Conservation (phyloP, 441 rosid species). For the Dalechampia spathulata region DNA sequence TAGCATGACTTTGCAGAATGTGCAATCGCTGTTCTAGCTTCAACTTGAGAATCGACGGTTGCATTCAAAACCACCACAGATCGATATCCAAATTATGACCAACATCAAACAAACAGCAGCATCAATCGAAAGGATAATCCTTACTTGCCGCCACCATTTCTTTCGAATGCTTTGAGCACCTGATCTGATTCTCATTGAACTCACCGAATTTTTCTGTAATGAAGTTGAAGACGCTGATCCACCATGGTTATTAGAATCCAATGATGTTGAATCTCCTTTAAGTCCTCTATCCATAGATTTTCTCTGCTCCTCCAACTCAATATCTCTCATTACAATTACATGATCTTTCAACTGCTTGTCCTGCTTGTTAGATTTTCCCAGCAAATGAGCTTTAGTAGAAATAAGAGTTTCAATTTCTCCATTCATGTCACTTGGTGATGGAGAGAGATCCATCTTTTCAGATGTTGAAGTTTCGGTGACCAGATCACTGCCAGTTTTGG, state of each 20-base stretch:
- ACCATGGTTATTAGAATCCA: slow-evolving; percentile 33
- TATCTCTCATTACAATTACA: slow-evolving; percentile 40
- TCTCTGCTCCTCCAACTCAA: slow-evolving; percentile 55
- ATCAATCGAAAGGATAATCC: slow-evolving; percentile 66
- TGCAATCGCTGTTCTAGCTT: too few relatives aligned
- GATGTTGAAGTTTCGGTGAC: slow-evolving; percentile 25
- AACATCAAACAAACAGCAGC: slow-evolving; percentile 58
- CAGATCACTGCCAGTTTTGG: slow-evolving; percentile 32
- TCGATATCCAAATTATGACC: slow-evolving; percentile 54
- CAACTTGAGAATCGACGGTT: slow-evolving; percentile 24
- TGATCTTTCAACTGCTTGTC: slow-evolving; percentile 67
- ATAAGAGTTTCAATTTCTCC: slow-evolving; percentile 36
- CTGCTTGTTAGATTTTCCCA: slow-evolving; percentile 55
- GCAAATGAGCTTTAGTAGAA: slow-evolving; percentile 64
- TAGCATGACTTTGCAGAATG: too few relatives aligned
- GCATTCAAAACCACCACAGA: slow-evolving; percentile 62
- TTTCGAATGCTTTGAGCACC: slow-evolving; percentile 43
- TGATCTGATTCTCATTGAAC: slow-evolving; percentile 56
- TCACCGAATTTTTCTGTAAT: slow-evolving; percentile 57
- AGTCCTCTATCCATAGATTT: slow-evolving; percentile 52
- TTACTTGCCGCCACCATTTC: slow-evolving; percentile 72
- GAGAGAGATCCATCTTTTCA: slow-evolving; percentile 34
- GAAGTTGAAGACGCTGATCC: slow-evolving; percentile 35
- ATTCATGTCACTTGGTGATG: slow-evolving; percentile 36
- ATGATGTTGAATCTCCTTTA: slow-evolving; percentile 29